Evolutionary conservation across 2,329 filamentous ascomycete genomes (phyloP), one percentile per base, ranked within the genome.

Genomic region (Dactylellina drechsleri): DNA sequence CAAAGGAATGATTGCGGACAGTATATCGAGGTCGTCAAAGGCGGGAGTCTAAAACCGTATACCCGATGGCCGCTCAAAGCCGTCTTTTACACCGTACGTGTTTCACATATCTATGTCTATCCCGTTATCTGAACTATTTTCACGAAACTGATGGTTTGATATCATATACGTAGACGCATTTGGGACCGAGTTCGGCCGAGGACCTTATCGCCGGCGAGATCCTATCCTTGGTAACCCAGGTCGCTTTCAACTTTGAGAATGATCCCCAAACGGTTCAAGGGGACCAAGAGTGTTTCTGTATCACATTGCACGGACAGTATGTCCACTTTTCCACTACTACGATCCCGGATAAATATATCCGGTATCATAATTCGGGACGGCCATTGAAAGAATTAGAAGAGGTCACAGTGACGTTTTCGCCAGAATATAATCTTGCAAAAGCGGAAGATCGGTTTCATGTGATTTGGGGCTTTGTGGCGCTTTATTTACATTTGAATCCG

Each of bases 181-280:
- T 75, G 13, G 64, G 57, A 12, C 58, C 71, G 4, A 56, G n/a
- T 6, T 68, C 71, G 20, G 47, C 58, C 1, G 58, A 68, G 54
- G 64, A 75, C 20, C 49, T 68, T 36, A 50, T 75, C 23, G 71
- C 71, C 1, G 71, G 71, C 2, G 71, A 75, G 31, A 52, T 75
- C 18, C 47, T 75, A 2, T 75, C 71, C 0, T 47, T 75, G 8
- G 71, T 75, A 16, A 49, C 71, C 2, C 71, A 75, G 43, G 64
- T 75, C 12, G 58, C 71, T 62, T 75, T 75, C 71, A 75, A 75
- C 59, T 75, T 52, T 15, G 71, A 75, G 43, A 75, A 75, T 26
- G 64, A 75, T 31, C 64, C 64, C 0, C 43, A 61, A 15, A 68
- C 43, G 20, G 71, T 75, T 1, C 52, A 68, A 36, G 71, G 71